Evolutionary conservation across 805 yeast species (phyloP).

Genomic region (Danielia reshetovae): DNA sequence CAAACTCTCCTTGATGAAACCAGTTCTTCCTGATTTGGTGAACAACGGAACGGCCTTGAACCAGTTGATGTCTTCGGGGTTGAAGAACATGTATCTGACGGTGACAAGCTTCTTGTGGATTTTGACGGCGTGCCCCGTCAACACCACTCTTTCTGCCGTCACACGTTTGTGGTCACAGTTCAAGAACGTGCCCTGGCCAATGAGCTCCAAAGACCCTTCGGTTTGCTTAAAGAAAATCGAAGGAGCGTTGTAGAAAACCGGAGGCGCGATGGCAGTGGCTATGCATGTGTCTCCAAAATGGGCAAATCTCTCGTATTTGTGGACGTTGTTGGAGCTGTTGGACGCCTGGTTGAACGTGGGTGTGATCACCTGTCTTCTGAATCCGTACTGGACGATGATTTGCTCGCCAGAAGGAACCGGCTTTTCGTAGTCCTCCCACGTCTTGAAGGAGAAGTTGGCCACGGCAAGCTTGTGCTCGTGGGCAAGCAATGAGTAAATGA

Average conservation of each 20-base stretch:
- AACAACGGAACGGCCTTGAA: constrained; percentile 89
- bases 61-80: constrained; percentile 80
- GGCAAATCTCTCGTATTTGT: constrained; percentile 77
- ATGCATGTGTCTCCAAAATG: constrained; percentile 67
- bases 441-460: constrained; percentile 73
- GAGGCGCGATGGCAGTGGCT: constrained; percentile 88
- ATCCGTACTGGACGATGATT: constrained; percentile 87
- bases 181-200: constrained; percentile 88
- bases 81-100: constrained; percentile 95
- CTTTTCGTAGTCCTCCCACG: constrained; percentile 86
- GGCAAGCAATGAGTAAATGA: constrained; percentile 68
- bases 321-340: constrained; percentile 77
- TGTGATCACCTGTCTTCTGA: constrained; percentile 75
- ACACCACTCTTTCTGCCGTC: constrained; percentile 78
- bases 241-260: constrained; percentile 78
- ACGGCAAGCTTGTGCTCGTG: constrained; percentile 87
- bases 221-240: constrained; percentile 66
- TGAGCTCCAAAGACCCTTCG: constrained; percentile 55
- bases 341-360: constrained; percentile 83
- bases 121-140: constrained; percentile 94
- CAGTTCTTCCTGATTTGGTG: constrained; percentile 89
- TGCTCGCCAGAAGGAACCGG: constrained; percentile 83
- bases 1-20: constrained; percentile 89
- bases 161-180: constrained; percentile 83
- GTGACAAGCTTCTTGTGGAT: constrained; percentile 92